phyloP scores from a whole-genome alignment of 2,329 filamentous ascomycete genomes.

The Ciborinia camelliae region DNA sequence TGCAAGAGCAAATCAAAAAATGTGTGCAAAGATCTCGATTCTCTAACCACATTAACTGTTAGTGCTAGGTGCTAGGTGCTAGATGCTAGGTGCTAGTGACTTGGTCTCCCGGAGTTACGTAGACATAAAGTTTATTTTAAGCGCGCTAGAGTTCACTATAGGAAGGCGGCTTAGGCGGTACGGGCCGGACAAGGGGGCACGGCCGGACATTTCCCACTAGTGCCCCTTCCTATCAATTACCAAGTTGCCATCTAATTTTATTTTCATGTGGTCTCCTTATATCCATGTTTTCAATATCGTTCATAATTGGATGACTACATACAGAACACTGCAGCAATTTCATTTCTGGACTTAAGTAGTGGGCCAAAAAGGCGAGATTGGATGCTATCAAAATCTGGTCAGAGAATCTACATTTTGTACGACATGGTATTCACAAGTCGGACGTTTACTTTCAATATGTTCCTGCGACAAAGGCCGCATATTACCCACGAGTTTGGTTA shows the following conservation, averaged over 20 bases:
- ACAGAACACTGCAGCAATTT: background rate
- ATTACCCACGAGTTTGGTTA: slow-evolving; percentile 1
- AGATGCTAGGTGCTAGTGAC: background rate
- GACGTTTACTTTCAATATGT: background rate
- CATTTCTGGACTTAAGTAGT: background rate
- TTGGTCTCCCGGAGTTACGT: background rate
- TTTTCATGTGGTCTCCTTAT: no score
- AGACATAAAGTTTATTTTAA: background rate
- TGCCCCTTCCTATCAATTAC: no score
- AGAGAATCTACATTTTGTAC: slow-evolving; percentile 17
- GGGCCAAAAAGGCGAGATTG: background rate
- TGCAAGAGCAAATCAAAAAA: no score
- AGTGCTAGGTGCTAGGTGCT: no score
- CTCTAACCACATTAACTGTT: no score
- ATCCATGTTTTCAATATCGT: no score
- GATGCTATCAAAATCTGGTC: slow-evolving; percentile 5
- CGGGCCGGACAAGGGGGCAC: no score
- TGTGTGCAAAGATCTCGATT: no score
- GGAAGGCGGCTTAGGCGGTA: no score
- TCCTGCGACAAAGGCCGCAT: slow-evolving; percentile 11
- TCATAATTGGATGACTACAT: background rate
- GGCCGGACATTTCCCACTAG: no score
- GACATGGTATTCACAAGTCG: slow-evolving; percentile 13
- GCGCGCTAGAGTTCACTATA: no score
- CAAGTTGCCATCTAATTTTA: no score